Evolutionary conservation across 441 rosid species (phyloP), one percentile per base, ranked within the genome.

Genomic region (Breynia disticha): DNA sequence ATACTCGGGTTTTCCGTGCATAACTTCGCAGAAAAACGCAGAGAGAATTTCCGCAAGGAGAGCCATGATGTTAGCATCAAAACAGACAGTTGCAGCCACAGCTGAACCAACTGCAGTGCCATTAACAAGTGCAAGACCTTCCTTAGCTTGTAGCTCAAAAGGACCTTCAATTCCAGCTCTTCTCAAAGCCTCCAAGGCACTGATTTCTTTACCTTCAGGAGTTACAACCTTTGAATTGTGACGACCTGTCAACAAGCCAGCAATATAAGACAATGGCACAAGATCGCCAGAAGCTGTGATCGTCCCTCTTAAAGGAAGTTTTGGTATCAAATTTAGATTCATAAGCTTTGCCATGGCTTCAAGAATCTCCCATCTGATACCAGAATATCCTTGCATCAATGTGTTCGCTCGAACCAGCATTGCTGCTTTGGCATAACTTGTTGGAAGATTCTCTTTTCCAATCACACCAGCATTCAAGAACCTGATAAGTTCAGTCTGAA

Each of bases 21-120:
- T 81, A 35, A 66, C 84, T 58, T 76, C 86, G 0, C 80, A 79
- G 70, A 78, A 81, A 41, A 81, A 47, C 20, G 82, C 84, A 0
- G 87, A 81, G 1, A 81, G 62, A 51, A 71, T 56, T 63, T 76
- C 82, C 0, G 87, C 70, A n/a, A 72, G 28, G 41, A 76, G 72
- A 24, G 78, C 72, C 55, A 81, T 63, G 15, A 78, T 41, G 32
- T 81, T 78, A 4, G 82, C 69, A 14, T 81, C 84, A 19, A 74
- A 81, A 12, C 75, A 70, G 48, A 70, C 75, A 13, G 68, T 70
- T 0, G 77, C 74, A 6, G 77, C 77, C 17, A 73, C 71, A 16
- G 74, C 77, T 2, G 77, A 68, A 13, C 77, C 77, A 47, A 73
- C 75, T 7, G 75, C 78, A 0, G 78, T 73, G 42, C 78, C 78